Evolutionary conservation across 306 rosid species (phyloP), one percentile per base, ranked within the genome.

Genomic region (Phaseolus lunatus): DNA sequence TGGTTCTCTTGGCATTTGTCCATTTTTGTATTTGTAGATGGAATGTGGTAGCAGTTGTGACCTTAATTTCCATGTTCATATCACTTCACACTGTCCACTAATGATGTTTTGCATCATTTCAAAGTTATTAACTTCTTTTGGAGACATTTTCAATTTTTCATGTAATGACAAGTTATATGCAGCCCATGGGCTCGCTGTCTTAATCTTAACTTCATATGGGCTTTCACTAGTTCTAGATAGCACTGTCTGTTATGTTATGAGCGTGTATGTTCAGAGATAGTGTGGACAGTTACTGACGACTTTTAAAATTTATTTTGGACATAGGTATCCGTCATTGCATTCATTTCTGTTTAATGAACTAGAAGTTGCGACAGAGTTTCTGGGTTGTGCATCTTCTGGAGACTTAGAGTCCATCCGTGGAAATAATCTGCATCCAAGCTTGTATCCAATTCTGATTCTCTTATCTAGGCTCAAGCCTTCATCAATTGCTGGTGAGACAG

Each of bases 401-500:
- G 65, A 75, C 74, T 82, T 86, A 57, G 88, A 82, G 81, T 85
- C 83, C 75, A 83, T 79, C 85, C 74, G 80, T 70, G 93, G 91
- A 83, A 91, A 85, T 75, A 87, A 84, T 84, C 90, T 95, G 86
- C 98, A 95, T 85, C 97, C 98, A 59, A 95, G 98, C 82, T 80
- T 95, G 91, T 95, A 86, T 82, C 98, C 98, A n/a, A 82, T 92
- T 68, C 86, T 95, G 62, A 95, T 92, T 77, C 90, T 95, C 75
- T 81, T 95, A 70, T 89, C 97, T 45, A 88, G 98, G 90, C 93
- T 95, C 64, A 90, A 89, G 87, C 97, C 97, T 75, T 92, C 97
- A 78, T 90, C 97, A 63, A 82, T 92, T 63, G 95, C 96, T 79
- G 85, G 96, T 82, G 97, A 92, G 83, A 85, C 74, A 43, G 96